phyloP scores from a whole-genome alignment of 345 rosid species.

The Eucalyptus shirleyi region DNA sequence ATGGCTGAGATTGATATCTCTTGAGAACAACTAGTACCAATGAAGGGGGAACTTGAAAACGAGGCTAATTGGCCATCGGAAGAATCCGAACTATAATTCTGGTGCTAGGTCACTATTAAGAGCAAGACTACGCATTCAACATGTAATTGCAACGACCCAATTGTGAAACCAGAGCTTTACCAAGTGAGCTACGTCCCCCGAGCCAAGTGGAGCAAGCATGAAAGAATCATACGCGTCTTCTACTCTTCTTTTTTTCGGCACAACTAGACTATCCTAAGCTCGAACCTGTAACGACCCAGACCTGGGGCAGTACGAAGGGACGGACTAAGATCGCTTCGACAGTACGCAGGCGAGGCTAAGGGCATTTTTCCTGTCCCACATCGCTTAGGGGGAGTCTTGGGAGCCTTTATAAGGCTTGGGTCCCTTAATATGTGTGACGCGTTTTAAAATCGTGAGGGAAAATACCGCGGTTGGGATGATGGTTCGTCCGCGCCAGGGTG shows the following conservation, averaged over 20 bases:
- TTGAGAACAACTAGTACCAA: background rate
- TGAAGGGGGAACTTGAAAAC: background rate
- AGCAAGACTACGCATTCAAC: background rate
- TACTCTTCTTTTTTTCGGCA: rapidly evolving
- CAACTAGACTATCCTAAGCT: rapidly evolving
- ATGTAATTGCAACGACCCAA: background rate
- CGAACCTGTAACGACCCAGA: too few species aligned
- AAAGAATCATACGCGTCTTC: background rate
- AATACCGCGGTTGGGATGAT: too few species aligned
- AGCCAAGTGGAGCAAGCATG: background rate
- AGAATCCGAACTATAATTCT: background rate
- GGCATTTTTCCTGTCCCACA: too few species aligned
- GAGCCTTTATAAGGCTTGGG: too few species aligned
- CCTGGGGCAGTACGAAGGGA: too few species aligned
- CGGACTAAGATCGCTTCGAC: too few species aligned
- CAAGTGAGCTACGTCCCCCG: rapidly evolving
- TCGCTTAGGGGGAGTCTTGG: too few species aligned
- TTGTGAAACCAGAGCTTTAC: background rate
- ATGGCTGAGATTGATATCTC: background rate
- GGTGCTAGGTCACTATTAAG: background rate
- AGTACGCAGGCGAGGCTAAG: too few species aligned
- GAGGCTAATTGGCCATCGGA: background rate
- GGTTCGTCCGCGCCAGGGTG: too few species aligned
- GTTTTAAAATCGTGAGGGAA: too few species aligned
- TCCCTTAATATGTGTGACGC: too few species aligned